Conservation (phyloP, 2,329 filamentous ascomycete genomes). For the Beauveria asiatica region DNA sequence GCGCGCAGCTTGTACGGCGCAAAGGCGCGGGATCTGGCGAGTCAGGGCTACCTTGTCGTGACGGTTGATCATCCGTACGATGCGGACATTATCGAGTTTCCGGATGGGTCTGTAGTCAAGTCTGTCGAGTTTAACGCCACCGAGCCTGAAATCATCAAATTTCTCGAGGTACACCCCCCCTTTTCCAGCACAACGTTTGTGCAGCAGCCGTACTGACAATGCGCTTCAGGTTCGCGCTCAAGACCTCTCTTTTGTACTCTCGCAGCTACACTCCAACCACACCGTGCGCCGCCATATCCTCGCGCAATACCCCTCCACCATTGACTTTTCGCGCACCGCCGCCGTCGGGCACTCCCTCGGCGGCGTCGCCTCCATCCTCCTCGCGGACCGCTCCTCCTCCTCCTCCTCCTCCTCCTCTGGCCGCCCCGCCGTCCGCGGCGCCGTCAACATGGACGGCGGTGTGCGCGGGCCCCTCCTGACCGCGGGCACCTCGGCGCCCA, state of each 20-base stretch:
- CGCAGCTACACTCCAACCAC: constrained; percentile 18
- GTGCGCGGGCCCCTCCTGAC: constrained; percentile 17
- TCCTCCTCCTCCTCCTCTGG: too few relatives aligned
- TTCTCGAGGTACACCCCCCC: neutral
- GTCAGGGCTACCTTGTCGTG: constrained; percentile 34
- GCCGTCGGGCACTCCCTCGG: constrained; percentile 30
- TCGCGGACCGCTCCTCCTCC: neutral
- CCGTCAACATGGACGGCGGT: constrained; percentile 30
- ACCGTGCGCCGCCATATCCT: neutral
- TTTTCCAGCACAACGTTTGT: neutral
- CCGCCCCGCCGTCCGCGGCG: constrained; percentile 19
- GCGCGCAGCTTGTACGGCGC: constrained; percentile 31
- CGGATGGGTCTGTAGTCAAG: constrained; percentile 24
- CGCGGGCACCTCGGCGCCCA: constrained; percentile 16
- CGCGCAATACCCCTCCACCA: constrained; percentile 13
- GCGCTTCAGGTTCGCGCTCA: constrained; percentile 19
- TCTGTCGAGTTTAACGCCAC: constrained; percentile 16
- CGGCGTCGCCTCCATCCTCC: constrained; percentile 24
- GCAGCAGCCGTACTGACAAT: too few relatives aligned
- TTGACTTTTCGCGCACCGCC: constrained; percentile 15
- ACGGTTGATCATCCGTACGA: constrained; percentile 40
- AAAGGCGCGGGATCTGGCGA: constrained; percentile 33
- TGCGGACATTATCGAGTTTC: constrained; percentile 31
- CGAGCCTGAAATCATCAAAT: constrained; percentile 3
- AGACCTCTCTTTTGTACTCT: constrained; percentile 27